A percentile compares a stretch with the other conserved stretches of the same genome.
These are phyloP conservation scores for Annona cherimola DNA, from an alignment of 164 flowering plant genomes.

Conservation along the genomic window DNA sequence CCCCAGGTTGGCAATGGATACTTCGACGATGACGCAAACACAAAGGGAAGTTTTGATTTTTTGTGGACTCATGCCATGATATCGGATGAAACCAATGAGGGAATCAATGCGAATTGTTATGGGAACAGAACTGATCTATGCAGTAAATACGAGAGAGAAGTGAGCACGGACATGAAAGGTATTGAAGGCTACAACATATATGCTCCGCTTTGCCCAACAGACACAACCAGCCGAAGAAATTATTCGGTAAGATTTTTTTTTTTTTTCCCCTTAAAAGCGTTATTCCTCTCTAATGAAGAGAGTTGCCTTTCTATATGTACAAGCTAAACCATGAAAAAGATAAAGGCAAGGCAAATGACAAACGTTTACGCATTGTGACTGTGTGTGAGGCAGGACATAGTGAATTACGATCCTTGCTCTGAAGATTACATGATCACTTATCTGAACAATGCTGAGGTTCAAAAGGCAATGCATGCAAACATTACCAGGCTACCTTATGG, in stretches of 20 bases:
- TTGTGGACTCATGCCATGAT: constrained; percentile 5
- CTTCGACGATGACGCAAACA: not conserved
- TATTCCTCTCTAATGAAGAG: not conserved
- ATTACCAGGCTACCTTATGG: constrained; percentile 15
- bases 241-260: constrained; percentile 22
- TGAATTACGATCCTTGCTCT: constrained; percentile 39
- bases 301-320: too few relatives aligned
- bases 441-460: constrained; percentile 30
- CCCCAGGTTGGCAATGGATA: constrained; percentile 3
- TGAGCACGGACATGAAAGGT: not conserved
- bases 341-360: too few relatives aligned
- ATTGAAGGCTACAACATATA: constrained; percentile 5
- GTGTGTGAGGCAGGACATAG: not conserved
- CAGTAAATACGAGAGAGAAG: not conserved
- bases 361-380: not conserved
- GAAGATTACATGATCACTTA: constrained; percentile 15
- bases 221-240: not conserved
- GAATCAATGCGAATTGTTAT: not conserved
- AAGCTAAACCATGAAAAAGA: too few relatives aligned
- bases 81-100: constrained; percentile 1
- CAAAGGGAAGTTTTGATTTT: not conserved
- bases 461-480: constrained; percentile 22
- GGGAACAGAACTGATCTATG: not conserved
- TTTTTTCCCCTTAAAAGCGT: not conserved
- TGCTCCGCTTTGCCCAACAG: constrained; percentile 1